Base-by-base conservation (phyloP, 2,329 filamentous ascomycete genomes). In the Ceratocystis papillata region DNA sequence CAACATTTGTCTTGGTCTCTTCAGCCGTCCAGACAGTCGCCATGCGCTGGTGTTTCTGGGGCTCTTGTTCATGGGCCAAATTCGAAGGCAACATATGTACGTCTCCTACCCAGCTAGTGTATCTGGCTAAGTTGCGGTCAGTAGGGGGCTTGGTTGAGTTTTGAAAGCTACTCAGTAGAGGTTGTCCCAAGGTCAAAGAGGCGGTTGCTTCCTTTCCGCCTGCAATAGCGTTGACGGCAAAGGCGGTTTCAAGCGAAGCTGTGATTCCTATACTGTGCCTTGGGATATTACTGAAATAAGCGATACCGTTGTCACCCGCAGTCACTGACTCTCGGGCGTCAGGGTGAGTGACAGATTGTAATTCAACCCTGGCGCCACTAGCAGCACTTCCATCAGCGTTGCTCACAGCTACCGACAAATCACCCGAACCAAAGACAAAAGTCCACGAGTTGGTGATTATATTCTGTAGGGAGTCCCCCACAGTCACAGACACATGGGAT, bases 181-280 rank as follows among this genome's bases (percentile, higher is more conserved):
- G 17, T 17, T 33, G 25, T 67, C 62, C 10, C 44, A 33, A 8
- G 62, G 22, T 30, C 25, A 64, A 17, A 41, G 28, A 20, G 17
- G 45, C 44, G 15, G 20, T 8, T 22, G 62, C 57, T 46, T 46
- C 22, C n/a, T 63, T 64, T 12, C 63, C 66, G 28, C 66, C 66
- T 8, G 66, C 46, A 44, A 62, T 30, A 25, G 66, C 46, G n/a
- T 63, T 60, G 41, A 67, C 48, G 15, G 45, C 59, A 28, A 48
- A n/a, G n/a, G 63, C 33, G 6, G 48, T 59, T 17, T 48, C 63
- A 20, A 67, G 63, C 28, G 63, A 59, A 2, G 63, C 63, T 4
- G 60, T 63, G 37, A 63, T 65, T 1, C 66, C 59, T n/a, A 67
- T 30, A n/a, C 55, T 67, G 41, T 67, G 66, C 22, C 37, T 30